These are phyloP conservation scores for Candolleomyces aberdarensis DNA, from an alignment of 768 basidiomycete species.

Conservation along the genomic window DNA sequence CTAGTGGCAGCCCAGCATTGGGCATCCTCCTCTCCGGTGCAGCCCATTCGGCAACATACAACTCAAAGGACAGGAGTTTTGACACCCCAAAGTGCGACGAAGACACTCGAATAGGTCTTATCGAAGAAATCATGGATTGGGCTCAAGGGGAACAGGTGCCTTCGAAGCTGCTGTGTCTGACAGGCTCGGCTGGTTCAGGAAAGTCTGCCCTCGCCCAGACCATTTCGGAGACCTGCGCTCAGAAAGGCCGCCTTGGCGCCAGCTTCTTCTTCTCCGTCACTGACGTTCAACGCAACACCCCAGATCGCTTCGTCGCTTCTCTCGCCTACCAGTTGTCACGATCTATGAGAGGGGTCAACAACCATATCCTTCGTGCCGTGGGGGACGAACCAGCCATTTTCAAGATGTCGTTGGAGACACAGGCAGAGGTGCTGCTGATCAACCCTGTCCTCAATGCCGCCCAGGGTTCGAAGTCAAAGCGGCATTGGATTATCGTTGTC, in stretches of 20 bases:
- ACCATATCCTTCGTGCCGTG: not conserved
- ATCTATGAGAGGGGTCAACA: not conserved
- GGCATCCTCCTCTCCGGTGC: no score
- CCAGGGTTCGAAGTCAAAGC: not conserved
- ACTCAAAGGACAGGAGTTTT: not conserved
- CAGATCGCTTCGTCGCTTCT: not conserved
- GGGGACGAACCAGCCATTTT: not conserved
- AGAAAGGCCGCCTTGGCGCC: not conserved
- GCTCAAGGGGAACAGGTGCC: not conserved
- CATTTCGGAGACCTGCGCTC: not conserved
- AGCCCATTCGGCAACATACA: not conserved
- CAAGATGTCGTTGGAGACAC: not conserved
- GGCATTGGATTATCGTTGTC: not conserved
- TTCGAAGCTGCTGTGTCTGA: not conserved
- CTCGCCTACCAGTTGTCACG: conserved; percentile 4
- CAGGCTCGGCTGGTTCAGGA: conserved; percentile 1
- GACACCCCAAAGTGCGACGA: not conserved
- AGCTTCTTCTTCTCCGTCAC: conserved; percentile 1
- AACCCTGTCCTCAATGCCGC: not conserved
- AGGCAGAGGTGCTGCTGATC: not conserved
- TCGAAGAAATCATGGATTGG: not conserved
- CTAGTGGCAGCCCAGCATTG: no score
- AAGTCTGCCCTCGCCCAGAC: conserved; percentile 8
- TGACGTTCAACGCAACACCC: not conserved
- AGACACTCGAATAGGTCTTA: not conserved